phyloP scores from a whole-genome alignment of 345 rosid genomes.

The Ricinus communis region DNA sequence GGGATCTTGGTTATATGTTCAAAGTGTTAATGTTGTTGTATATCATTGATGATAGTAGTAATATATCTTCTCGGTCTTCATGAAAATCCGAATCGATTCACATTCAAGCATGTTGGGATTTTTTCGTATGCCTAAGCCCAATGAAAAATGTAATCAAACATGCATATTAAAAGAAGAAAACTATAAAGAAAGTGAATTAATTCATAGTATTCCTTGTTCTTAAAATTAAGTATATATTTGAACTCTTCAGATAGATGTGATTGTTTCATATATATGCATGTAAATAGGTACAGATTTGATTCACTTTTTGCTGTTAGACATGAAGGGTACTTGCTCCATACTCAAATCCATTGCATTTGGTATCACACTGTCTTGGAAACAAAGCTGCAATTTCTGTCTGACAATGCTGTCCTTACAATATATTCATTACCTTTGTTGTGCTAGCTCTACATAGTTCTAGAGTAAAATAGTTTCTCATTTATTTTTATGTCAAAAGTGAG shows the following conservation, averaged over 20 bases:
- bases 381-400: slow-evolving; percentile 5
- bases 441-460: slow-evolving; percentile 3
- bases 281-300: background rate
- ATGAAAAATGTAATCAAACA: no score
- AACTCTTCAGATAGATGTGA: background rate
- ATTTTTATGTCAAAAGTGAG: background rate
- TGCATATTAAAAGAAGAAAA: background rate
- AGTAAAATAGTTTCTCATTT: background rate
- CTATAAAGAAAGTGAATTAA: background rate
- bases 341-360: background rate
- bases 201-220: background rate
- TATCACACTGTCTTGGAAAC: background rate
- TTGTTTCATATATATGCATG: background rate
- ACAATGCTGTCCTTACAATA: background rate
- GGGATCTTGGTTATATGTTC: background rate
- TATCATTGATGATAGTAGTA: no score
- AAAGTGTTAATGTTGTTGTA: no score
- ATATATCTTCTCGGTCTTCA: no score
- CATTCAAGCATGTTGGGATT: no score
- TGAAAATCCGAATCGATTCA: no score
- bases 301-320: no score
- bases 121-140: no score
- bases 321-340: background rate
- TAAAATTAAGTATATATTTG: background rate
- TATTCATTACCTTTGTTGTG: no score